Evolutionary conservation across 176 grass and related monocot genomes (phyloP).

Genomic region (Rhipidocladum racemiflorum): DNA sequence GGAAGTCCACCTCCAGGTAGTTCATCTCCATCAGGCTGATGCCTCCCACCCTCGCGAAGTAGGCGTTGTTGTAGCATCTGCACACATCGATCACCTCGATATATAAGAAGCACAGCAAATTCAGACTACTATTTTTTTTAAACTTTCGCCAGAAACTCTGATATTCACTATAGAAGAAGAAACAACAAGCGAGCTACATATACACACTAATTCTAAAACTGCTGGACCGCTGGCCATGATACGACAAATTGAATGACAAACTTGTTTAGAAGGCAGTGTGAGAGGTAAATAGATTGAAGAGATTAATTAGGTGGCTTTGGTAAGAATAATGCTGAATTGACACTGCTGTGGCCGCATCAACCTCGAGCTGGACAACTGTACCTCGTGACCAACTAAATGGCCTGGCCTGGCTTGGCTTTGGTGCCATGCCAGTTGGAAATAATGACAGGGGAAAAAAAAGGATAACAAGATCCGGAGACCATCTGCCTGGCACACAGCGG

Average conservation of each 20-base stretch:
- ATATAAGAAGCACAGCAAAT: neutral
- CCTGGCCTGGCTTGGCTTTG: conserved; percentile 24
- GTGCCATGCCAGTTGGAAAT: conserved; percentile 43
- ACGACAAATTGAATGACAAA: neutral
- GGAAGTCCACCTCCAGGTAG: conserved; percentile 93
- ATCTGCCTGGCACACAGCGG: neutral
- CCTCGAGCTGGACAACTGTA: conserved; percentile 51
- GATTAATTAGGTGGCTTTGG: neutral
- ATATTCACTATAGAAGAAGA: too few relatives aligned
- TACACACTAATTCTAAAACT: neutral
- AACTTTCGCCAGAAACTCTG: too few relatives aligned
- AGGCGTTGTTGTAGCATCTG: conserved; percentile 99
- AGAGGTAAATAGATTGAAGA: neutral
- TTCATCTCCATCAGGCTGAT: conserved; percentile 96
- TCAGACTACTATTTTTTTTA: too few relatives aligned
- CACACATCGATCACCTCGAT: neutral
- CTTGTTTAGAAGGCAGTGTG: neutral
- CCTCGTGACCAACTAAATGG: conserved; percentile 46
- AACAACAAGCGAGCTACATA: too few relatives aligned
- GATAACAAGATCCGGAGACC: neutral
- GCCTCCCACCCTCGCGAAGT: conserved; percentile 93
- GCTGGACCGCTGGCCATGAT: too few relatives aligned
- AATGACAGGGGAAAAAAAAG: neutral
- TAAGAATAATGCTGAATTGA: conserved; percentile 30
- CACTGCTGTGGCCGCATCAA: conserved; percentile 24